Evolutionary conservation across 106 monocot genomes (phyloP), one percentile per base, ranked within the genome.

Genomic region (Triglochin maritima): DNA sequence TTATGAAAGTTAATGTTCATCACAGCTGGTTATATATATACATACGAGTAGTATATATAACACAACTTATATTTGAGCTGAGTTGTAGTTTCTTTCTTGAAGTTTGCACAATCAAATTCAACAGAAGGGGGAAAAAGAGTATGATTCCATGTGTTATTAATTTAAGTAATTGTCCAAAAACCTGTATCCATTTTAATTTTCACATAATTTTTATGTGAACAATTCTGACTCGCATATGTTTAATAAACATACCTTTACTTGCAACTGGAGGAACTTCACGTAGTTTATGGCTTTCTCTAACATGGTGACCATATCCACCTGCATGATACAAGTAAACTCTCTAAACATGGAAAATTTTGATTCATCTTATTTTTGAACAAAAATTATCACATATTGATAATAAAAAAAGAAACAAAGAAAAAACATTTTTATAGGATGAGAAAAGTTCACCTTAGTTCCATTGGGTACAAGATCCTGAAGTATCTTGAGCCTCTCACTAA

Each of bases 261-360:
- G 92, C 74, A 92, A 71, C 48, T 92, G 92, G 60, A 92, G 92
- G 56, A 92, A 88, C 72, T 92, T 92, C 17, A 92, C 92, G 76
- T 92, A 88, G 70, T 67, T 81, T 13, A 88, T 92, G 9, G 92
- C 92, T 73, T 93, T 93, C 67, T 93, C 92, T 70, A 93, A 54
- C 85, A 88, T 93, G 49, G 88, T 93, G 9, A 88, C 92, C 76
- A 88, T 58, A 78, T 88, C 92, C 75, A 92, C 92, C 92, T 92
- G 60, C 57, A 29, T 29, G 29, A 29, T 0, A 29, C 62, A 74
- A 49, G 13, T 10, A 47, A 41, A 17, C 55, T 7, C 6, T 65
- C 9, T 29, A 46, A 8, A n/a, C n/a, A 65, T 8, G 3, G 7
- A 47, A 65, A 47, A 46, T 0, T 43, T 65, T 46, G 29, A 29